Conservation (phyloP, 2,329 filamentous ascomycete species). For the Penicillium sp. region DNA sequence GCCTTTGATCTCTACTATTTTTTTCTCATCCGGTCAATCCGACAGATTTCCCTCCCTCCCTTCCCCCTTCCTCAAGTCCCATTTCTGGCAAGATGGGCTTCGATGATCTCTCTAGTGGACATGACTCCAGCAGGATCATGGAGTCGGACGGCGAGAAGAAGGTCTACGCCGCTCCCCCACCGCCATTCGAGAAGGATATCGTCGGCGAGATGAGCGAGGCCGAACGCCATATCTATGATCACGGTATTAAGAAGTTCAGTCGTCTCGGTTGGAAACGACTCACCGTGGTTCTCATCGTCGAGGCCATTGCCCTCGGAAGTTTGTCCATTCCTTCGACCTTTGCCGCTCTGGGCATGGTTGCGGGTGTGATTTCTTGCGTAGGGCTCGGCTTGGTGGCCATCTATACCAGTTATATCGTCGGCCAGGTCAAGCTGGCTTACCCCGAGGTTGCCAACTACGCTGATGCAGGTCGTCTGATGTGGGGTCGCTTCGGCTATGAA, state of each 20-base stretch:
- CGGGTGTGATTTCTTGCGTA: slow-evolving; percentile 50
- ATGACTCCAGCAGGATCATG: slow-evolving; percentile 24
- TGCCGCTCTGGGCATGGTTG: slow-evolving; percentile 53
- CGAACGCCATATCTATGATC: slow-evolving; percentile 21
- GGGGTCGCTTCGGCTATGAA: slow-evolving; percentile 50
- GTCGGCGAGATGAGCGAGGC: slow-evolving; percentile 27
- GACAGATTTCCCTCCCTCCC: background rate
- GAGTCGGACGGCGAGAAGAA: slow-evolving; percentile 26
- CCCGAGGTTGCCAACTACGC: slow-evolving; percentile 51
- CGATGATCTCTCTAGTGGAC: slow-evolving; percentile 26
- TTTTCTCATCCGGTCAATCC: slow-evolving; percentile 4
- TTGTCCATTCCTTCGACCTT: slow-evolving; percentile 54
- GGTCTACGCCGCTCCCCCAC: slow-evolving; percentile 22
- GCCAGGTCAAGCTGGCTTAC: slow-evolving; percentile 42
- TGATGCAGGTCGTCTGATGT: slow-evolving; percentile 50
- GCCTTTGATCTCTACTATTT: background rate
- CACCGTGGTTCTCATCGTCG: slow-evolving; percentile 56
- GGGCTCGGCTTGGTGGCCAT: slow-evolving; percentile 47
- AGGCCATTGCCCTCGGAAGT: slow-evolving; percentile 56
- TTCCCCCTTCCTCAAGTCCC: background rate
- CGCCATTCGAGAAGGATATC: slow-evolving; percentile 27
- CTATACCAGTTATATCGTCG: slow-evolving; percentile 49
- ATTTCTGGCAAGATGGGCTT: slow-evolving; percentile 29
- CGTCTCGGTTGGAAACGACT: slow-evolving; percentile 57
- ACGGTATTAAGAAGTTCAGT: slow-evolving; percentile 27